Percentiles rank a stretch among this genome's conserved stretches.
phyloP scores from a whole-genome alignment of 129 eudicot genomes.

The Arctium lappa region DNA sequence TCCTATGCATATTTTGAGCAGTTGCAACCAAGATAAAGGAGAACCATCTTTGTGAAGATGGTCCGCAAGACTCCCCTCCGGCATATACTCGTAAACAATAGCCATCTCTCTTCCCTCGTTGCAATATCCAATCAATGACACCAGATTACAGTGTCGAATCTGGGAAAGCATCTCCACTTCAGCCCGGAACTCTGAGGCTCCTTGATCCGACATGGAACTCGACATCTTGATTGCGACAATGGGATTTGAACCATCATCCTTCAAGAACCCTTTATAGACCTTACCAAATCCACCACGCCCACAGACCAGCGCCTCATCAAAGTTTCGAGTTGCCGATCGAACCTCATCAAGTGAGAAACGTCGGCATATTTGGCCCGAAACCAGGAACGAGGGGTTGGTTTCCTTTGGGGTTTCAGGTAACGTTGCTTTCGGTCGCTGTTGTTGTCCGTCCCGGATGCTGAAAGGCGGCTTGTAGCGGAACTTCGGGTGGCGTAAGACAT shows the following conservation, averaged over 20 bases:
- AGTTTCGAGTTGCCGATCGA: neutral
- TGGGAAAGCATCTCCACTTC: neutral
- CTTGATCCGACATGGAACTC: neutral
- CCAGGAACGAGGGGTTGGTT: neutral
- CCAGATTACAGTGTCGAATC: neutral
- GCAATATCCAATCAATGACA: too few relatives aligned
- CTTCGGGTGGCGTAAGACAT: constrained; percentile 43
- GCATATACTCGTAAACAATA: too few relatives aligned
- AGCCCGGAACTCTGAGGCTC: neutral
- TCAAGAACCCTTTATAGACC: neutral
- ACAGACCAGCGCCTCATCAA: neutral
- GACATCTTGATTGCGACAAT: neutral
- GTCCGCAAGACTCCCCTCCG: too few relatives aligned
- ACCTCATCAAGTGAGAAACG: neutral
- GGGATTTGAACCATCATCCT: neutral
- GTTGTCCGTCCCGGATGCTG: neutral
- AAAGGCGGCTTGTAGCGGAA: constrained; percentile 38
- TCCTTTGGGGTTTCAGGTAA: too few relatives aligned
- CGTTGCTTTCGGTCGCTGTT: neutral
- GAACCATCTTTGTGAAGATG: too few relatives aligned
- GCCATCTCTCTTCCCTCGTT: too few relatives aligned
- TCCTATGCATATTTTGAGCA: too few relatives aligned
- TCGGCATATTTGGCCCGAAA: neutral
- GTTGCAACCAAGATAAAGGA: too few relatives aligned
- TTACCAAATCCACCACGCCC: neutral